Percentiles rank a stretch among this genome's conserved stretches.
Conservation (phyloP, 1,139 yeast species). For the Cylindricascospora bacillispora region DNA sequence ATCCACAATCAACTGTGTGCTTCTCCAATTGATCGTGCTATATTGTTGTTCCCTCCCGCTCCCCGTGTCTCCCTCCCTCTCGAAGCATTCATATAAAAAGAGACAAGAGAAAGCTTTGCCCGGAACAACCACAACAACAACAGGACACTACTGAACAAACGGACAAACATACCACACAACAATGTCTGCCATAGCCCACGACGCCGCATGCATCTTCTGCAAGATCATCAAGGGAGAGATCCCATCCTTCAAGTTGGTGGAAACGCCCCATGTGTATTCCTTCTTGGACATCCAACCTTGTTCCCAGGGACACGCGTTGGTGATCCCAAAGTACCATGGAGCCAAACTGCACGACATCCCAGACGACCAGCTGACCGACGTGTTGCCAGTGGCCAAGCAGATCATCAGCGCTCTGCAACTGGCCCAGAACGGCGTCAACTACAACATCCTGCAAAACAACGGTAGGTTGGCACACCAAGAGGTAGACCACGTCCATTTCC, state of each 20-base stretch:
- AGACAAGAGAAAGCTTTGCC: too few species aligned
- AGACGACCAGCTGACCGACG: slow-evolving; percentile 74
- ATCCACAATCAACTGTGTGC: too few species aligned
- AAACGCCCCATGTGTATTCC: slow-evolving; percentile 66
- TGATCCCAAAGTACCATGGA: slow-evolving; percentile 88
- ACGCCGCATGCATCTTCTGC: slow-evolving; percentile 73
- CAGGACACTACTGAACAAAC: too few species aligned
- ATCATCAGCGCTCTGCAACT: slow-evolving; percentile 58
- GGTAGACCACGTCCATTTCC: slow-evolving; percentile 94
- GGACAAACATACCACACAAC: too few species aligned
- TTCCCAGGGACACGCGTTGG: slow-evolving; percentile 72
- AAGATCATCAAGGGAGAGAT: slow-evolving; percentile 89
- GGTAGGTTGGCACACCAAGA: slow-evolving; percentile 89
- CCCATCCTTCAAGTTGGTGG: slow-evolving; percentile 79
- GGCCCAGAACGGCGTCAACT: slow-evolving; percentile 45
- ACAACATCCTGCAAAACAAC: slow-evolving; percentile 83
- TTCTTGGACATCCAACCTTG: slow-evolving; percentile 91
- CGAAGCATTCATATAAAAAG: too few species aligned
- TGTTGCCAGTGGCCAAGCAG: slow-evolving; percentile 78
- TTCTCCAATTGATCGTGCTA: too few species aligned
- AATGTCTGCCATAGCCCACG: slow-evolving; percentile 16
- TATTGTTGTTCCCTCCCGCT: too few species aligned
- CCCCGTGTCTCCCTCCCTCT: too few species aligned
- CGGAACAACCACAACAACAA: too few species aligned
- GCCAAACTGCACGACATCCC: slow-evolving; percentile 85